These are phyloP conservation scores for Periconia macrospinosa DNA, from an alignment of 2,329 filamentous ascomycete genomes.

Conservation along the genomic window DNA sequence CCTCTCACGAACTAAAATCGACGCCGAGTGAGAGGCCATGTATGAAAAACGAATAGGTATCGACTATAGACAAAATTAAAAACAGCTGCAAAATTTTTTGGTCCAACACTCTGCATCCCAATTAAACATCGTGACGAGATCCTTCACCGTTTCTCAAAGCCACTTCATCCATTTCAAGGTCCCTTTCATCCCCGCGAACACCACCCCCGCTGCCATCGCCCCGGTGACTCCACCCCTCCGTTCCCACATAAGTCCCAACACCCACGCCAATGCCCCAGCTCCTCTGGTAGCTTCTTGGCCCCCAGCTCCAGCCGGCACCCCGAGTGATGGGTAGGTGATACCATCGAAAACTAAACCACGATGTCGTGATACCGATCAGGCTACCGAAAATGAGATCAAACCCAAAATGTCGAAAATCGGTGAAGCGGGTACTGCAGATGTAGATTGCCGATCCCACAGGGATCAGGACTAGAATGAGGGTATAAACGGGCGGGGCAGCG, in stretches of 20 bases:
- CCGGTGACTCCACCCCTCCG: constrained; percentile 46
- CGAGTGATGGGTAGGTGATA: constrained; percentile 79
- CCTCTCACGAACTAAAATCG: too few species aligned
- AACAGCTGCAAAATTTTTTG: too few species aligned
- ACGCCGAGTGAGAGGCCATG: too few species aligned
- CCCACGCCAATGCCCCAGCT: constrained; percentile 79
- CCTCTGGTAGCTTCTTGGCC: constrained; percentile 69
- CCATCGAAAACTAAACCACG: constrained; percentile 77
- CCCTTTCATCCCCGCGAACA: background rate
- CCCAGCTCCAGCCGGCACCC: constrained; percentile 92
- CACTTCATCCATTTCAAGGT: background rate
- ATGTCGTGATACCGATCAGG: constrained; percentile 70
- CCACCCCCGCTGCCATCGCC: background rate
- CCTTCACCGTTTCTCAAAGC: background rate
- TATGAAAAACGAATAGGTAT: too few species aligned
- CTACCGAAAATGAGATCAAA: constrained; percentile 91
- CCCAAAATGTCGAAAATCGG: constrained; percentile 86
- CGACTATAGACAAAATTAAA: too few species aligned
- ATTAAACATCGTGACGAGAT: background rate
- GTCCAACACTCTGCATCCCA: too few species aligned
- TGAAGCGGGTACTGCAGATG: constrained; percentile 83
- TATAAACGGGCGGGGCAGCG: constrained; percentile 80
- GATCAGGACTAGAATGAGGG: constrained; percentile 69
- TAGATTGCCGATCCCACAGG: constrained; percentile 78
- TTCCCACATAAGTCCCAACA: constrained; percentile 49